Evolutionary conservation across 75 land plant species (phyloP).

Genomic region (Pinus taeda): DNA sequence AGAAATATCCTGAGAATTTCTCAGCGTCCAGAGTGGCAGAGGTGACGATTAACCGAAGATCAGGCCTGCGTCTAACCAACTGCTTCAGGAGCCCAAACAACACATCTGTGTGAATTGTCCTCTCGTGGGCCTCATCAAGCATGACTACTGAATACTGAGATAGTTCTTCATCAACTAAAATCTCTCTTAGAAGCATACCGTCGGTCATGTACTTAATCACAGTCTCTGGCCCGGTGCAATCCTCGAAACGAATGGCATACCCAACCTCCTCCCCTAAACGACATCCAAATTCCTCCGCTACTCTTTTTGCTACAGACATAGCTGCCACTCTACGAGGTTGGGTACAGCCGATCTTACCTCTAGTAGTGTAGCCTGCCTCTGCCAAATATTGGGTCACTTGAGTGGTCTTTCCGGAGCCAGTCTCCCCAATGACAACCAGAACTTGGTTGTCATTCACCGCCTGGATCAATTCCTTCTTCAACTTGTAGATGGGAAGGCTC

Average conservation of each 20-base stretch:
- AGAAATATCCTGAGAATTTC: constrained; percentile 74
- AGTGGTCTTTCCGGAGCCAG: constrained; percentile 95
- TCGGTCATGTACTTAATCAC: constrained; percentile 88
- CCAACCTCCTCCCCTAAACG: constrained; percentile 84
- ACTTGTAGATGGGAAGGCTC: constrained; percentile 79
- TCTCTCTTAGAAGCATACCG: constrained; percentile 81
- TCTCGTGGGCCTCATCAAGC: constrained; percentile 91
- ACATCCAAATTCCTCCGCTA: constrained; percentile 85
- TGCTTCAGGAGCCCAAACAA: constrained; percentile 78
- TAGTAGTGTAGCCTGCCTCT: constrained; percentile 77
- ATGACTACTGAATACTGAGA: constrained; percentile 71
- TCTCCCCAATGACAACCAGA: constrained; percentile 91
- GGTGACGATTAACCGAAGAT: constrained; percentile 65
- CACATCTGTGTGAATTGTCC: constrained; percentile 86
- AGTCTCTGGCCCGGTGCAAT: constrained; percentile 79
- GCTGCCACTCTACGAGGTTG: constrained; percentile 95
- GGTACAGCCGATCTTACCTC: constrained; percentile 82
- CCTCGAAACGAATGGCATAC: constrained; percentile 88
- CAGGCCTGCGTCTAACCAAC: constrained; percentile 48
- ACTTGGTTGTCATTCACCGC: constrained; percentile 94
- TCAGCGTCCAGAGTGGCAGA: constrained; percentile 86
- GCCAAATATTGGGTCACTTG: constrained; percentile 91
- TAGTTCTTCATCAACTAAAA: constrained; percentile 58
- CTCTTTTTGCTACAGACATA: constrained; percentile 87
- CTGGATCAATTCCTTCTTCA: constrained; percentile 81